These are phyloP conservation scores for Malassezia yamatoensis DNA, from an alignment of 1,284 basidiomycete genomes.

Conservation along the genomic window DNA sequence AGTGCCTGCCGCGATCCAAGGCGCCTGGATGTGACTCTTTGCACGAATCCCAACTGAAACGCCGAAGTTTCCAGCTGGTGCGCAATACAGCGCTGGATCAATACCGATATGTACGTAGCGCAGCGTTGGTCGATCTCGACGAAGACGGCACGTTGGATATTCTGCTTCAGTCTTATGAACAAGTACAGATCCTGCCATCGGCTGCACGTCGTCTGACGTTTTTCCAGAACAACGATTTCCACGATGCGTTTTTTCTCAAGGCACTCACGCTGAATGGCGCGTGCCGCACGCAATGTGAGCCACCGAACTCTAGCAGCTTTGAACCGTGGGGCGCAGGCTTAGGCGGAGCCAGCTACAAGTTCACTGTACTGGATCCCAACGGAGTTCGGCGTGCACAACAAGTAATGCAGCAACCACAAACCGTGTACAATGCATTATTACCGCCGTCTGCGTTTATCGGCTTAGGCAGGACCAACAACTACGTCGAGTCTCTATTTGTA, in stretches of 20 bases:
- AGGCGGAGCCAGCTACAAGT: conserved; percentile 90
- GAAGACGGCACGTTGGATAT: conserved; percentile 94
- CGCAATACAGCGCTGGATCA: conserved; percentile 52
- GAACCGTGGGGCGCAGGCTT: conserved; percentile 88
- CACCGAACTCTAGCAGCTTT: conserved; percentile 10
- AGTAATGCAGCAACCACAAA: conserved; percentile 85
- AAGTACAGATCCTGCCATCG: conserved; percentile 16
- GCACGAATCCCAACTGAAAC: conserved; percentile 2
- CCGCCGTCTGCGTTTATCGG: conserved; percentile 94
- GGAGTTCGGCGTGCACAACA: conserved; percentile 81
- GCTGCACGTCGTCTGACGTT: conserved; percentile 56
- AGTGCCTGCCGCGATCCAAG: conserved; percentile 55
- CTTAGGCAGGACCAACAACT: conserved; percentile 97
- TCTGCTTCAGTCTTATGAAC: conserved; percentile 61
- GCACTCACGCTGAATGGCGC: conserved; percentile 72
- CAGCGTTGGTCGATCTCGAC: conserved; percentile 80
- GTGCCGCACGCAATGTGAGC: conserved; percentile 65
- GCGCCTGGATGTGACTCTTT: conserved; percentile 10
- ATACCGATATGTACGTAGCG: conserved; percentile 68
- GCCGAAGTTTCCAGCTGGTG: conserved; percentile 7
- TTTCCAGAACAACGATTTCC: conserved; percentile 94
- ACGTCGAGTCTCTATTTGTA: conserved; percentile 62
- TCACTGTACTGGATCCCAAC: conserved; percentile 87
- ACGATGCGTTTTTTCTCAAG: conserved; percentile 97
- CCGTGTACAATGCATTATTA: conserved; percentile 74